Base-by-base conservation (phyloP, 106 monocot species). In the Acanthochlamys bracteata region DNA sequence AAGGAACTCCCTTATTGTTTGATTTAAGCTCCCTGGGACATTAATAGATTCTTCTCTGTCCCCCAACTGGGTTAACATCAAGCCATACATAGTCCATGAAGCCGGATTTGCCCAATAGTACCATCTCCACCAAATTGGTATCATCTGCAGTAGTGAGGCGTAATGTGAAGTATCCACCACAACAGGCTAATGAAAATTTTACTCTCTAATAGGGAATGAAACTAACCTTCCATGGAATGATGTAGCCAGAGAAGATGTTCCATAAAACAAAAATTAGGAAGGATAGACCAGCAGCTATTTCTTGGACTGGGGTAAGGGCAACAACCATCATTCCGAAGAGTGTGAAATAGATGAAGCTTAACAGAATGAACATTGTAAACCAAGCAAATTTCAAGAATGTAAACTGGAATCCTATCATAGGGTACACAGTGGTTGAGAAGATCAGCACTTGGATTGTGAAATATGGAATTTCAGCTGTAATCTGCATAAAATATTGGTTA, bases 51-150 rank as follows among this genome's bases (percentile, higher is more conserved):
- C 71, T 14, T 19, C 25, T 43, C 66, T 26, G 52, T 83, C 83
- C 22, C 80, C 90, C 27, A 90, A 45, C 41, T 86, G 85, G 16
- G 80, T 80, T 64, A 83, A 64, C 73, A 90, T 73, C 24, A 78
- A 41, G 53, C 86, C 83, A 40, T 90, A 86, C 2, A 90, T 42
- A 27, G 90, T 86, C 86, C 86, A 90, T 41, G 86, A 74, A 12
- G 73, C 69, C 53, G 90, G 90, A 67, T 80, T 41, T 13, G 78
- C 83, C 90, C 85, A 90, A 59, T 90, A 90, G 45, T 70, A 76
- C 90, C 90, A 90, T 65, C 84, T 79, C 92, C 92, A 87, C 86
- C 87, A 92, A 33, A 63, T 20, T 4, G 90, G 90, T 75, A 90
- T 85, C 83, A 90, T 70, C 90, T 90, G 80, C 56, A 78, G 0